phyloP scores from a whole-genome alignment of 2,329 filamentous ascomycete species.

The Pseudogymnoascus sp. region DNA sequence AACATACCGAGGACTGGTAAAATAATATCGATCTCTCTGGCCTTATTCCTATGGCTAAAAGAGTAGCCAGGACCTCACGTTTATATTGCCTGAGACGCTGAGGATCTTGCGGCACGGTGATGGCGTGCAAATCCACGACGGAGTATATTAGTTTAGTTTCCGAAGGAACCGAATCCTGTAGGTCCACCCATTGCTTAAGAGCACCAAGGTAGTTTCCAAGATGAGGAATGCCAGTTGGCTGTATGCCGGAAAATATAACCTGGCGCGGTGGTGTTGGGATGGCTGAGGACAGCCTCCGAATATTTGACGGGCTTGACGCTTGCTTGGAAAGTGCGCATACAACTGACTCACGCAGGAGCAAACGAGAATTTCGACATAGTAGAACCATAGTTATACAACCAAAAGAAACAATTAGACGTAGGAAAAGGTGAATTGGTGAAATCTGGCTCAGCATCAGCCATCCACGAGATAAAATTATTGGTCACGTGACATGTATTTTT shows the following conservation, averaged over 20 bases:
- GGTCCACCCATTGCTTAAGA: conserved; percentile 72
- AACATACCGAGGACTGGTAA: conserved; percentile 65
- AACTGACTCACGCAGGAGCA: background rate
- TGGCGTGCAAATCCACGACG: conserved; percentile 88
- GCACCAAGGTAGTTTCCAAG: conserved; percentile 94
- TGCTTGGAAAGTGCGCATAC: conserved; percentile 1
- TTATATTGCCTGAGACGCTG: conserved; percentile 55
- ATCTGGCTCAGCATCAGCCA: background rate
- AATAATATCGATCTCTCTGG: conserved; percentile 73
- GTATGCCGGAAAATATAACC: conserved; percentile 89
- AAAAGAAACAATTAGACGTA: background rate
- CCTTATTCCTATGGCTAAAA: conserved; percentile 79
- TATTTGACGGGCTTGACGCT: background rate
- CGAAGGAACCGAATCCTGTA: conserved; percentile 58
- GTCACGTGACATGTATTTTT: background rate
- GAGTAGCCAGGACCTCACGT: conserved; percentile 67
- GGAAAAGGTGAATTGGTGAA: background rate
- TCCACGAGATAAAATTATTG: background rate
- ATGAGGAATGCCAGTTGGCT: conserved; percentile 90
- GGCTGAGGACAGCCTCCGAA: background rate
- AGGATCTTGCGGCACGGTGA: conserved; percentile 69
- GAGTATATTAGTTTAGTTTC: conserved; percentile 68
- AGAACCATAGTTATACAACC: background rate
- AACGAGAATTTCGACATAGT: background rate
- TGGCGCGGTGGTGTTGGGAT: conserved; percentile 19